Base-by-base conservation (phyloP, 768 basidiomycete species). In the Kwoniella newhampshirensis region DNA sequence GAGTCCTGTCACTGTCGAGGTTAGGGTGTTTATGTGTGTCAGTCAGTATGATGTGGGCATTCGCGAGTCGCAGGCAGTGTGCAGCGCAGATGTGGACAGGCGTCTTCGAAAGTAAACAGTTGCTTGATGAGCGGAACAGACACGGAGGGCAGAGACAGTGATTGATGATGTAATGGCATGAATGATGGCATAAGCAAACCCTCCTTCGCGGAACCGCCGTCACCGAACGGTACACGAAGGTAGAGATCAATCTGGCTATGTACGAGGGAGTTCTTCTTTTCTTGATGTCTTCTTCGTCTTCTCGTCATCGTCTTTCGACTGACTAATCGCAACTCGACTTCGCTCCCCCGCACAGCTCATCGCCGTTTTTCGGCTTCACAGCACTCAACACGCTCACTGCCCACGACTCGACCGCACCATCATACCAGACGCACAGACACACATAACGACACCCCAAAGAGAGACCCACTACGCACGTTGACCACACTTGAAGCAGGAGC, bases 401-500 rank as follows among this genome's bases (percentile, higher is more conserved):
- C 21, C 52, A 44, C 43, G n/a, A 17, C 7, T 32, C 7, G 17
- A 27, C 49, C 18, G 8, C 47, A 35, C 15, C 18, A 40, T 25
- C 59, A 39, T 44, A 30, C 54, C 54, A 28, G 45, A 27, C 43
- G 25, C 48, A 47, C 44, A 20, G 20, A 60, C 57, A 40, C 59
- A 54, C 21, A 44, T 32, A 39, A 37, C 47, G 23, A 20, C 40
- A 40, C 26, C 48, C 42, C 57, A 63, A 58, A 54, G 55, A 53
- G 39, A 63, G 36, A 44, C 39, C 53, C 59, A 46, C 56, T 48
- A 72, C 70, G 49, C 61, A 70, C 70, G 63, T 44, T 51, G 49
- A 45, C 70, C 70, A 62, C 70, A 72, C 63, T 72, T 72, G 64
- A 72, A 72, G 51, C 70, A 72, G 52, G 67, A 69, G 45, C 66